These are phyloP conservation scores for Scheffersomyces stipitis DNA, from an alignment of 805 yeast genomes.

Conservation along the genomic window DNA sequence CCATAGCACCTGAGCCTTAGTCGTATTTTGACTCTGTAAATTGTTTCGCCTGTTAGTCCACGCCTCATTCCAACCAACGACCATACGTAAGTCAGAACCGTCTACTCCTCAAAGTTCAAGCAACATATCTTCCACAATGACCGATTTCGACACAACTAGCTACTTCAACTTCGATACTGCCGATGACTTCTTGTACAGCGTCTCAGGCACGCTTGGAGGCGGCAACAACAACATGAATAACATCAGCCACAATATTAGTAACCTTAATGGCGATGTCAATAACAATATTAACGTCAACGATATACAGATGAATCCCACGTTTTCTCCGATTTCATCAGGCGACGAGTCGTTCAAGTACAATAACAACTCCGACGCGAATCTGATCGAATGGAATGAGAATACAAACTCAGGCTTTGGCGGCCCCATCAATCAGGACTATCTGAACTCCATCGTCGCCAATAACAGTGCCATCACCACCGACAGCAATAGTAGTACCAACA, in stretches of 20 bases:
- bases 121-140: constrained; percentile 6
- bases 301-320: not conserved
- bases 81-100: constrained; percentile 1
- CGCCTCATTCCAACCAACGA: not conserved
- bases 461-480: not conserved
- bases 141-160: constrained; percentile 10
- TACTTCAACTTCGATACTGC: constrained; percentile 26
- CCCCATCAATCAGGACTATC: constrained; percentile 4
- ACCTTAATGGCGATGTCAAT: constrained; percentile 2
- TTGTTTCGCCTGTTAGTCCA: too few relatives aligned
- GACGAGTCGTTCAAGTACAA: constrained; percentile 1
- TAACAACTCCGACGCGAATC: not conserved
- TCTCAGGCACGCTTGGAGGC: constrained; percentile 21
- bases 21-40: too few relatives aligned
- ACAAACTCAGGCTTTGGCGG: constrained; percentile 1
- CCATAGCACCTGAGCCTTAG: too few relatives aligned
- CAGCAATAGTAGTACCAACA: not conserved
- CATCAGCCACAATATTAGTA: constrained; percentile 4
- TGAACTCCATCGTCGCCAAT: constrained; percentile 1
- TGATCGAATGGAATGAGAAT: constrained; percentile 5
- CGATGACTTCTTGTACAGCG: constrained; percentile 27
- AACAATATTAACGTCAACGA: constrained; percentile 4
- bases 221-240: constrained; percentile 6
- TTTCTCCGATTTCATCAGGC: not conserved
- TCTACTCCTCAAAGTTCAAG: not conserved